Evolutionary conservation across 345 rosid genomes (phyloP), one percentile per base, ranked within the genome.

Genomic region (Brassica juncea): DNA sequence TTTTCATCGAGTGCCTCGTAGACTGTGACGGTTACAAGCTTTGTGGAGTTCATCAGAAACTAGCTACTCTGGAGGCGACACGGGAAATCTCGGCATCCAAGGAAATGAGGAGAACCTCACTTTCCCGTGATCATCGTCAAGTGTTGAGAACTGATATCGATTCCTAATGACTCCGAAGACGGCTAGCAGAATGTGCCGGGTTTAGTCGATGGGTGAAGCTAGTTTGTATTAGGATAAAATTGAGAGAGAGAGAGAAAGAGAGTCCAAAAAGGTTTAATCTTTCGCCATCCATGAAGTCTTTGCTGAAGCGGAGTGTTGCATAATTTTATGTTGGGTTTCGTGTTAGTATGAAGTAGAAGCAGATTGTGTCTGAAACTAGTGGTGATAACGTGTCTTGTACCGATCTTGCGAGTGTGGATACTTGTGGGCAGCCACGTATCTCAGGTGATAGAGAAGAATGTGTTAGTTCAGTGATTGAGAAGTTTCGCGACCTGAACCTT

Each of bases 181-280:
- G 25, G 25, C 25, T 23, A 23, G 25, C 25, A 23, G 25, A 23
- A 23, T 23, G 25, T 23, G 2, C 25, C 25, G 25, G 25, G 25
- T 23, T 23, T 23, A 23, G 25, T 23, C 25, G 25, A 23, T 23
- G 25, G 25, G 25, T 23, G 25, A 23, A 23, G 25, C 25, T 23
- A 23, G 25, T 23, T 23, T 23, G 25, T 23, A 23, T 23, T 23
- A 23, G 25, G 25, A 23, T 23, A 23, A 23, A 23, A 23, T 23
- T 23, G 25, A 23, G 25, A 23, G 25, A 23, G 25, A 23, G 25
- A 78, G 97, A 90, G 80, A 84, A 90, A 63, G 94, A 85, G 59
- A 92, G 88, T 76, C 97, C 97, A 3, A 88, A 84, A 72, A 85
- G 92, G 84, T 90, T 94, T 85, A 88, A 90, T 84, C 94, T 92